phyloP scores from a whole-genome alignment of 2,329 filamentous ascomycete species.

The Aspergillus brunneoviolaceus region DNA sequence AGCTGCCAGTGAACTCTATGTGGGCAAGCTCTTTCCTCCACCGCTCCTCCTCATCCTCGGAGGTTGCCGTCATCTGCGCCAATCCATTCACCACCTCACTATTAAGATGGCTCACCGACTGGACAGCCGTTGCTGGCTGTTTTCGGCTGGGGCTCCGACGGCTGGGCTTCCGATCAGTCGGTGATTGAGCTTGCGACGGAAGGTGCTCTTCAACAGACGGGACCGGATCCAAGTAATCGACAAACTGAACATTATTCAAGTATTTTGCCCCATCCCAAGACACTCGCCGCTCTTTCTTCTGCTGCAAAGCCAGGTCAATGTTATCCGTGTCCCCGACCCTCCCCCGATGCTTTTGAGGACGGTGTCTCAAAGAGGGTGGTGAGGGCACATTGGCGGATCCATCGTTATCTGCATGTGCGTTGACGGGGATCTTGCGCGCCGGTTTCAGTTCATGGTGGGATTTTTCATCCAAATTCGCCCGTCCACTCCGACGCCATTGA shows the following conservation, averaged over 20 bases:
- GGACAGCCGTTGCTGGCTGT: conserved; percentile 22
- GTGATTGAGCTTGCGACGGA: conserved; percentile 11
- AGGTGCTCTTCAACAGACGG: conserved; percentile 12
- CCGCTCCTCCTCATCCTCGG: conserved; percentile 36
- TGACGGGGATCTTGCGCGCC: conserved; percentile 32
- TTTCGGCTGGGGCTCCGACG: conserved; percentile 13
- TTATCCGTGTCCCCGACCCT: conserved; percentile 25
- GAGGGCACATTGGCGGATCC: conserved; percentile 34
- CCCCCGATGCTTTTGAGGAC: conserved; percentile 40
- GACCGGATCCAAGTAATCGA: conserved; percentile 15
- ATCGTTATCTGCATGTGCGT: conserved; percentile 29
- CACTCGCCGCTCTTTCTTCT: conserved; percentile 35
- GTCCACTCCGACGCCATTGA: conserved; percentile 35
- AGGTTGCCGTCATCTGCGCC: conserved; percentile 36
- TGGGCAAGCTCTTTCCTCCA: conserved; percentile 42
- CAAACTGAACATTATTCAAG: conserved; percentile 27
- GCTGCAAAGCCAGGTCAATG: conserved; percentile 19
- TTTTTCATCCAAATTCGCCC: conserved; percentile 35
- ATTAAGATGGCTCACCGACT: conserved; percentile 38
- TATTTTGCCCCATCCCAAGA: conserved; percentile 42
- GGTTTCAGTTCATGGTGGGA: conserved; percentile 30
- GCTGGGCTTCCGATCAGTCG: conserved; percentile 13
- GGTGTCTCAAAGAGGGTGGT: conserved; percentile 42
- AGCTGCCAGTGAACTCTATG: conserved; percentile 37
- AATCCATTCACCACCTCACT: conserved; percentile 40